Conservation (phyloP, 805 yeast genomes). For the Ogataea trehaloabstinens region DNA sequence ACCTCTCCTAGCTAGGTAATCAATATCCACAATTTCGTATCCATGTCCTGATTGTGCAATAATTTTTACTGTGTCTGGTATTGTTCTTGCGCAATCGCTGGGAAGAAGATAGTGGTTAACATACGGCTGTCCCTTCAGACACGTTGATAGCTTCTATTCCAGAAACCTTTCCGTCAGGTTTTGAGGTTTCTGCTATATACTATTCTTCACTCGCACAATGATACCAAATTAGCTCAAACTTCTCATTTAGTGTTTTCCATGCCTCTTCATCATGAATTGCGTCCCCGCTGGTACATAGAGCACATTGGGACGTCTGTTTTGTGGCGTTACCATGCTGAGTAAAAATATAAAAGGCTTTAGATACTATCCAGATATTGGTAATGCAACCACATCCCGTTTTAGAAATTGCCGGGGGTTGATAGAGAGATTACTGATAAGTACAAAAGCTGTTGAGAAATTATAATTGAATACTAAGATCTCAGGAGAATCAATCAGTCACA, state of each 20-base stretch:
- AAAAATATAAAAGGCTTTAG: too few species aligned
- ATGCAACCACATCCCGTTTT: too few species aligned
- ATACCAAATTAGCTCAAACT: slow-evolving; percentile 35
- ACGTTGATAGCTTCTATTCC: slow-evolving; percentile 36
- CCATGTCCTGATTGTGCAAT: slow-evolving; percentile 42
- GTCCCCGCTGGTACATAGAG: too few species aligned
- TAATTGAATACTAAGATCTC: too few species aligned
- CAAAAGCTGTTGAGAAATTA: too few species aligned
- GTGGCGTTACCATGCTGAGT: too few species aligned
- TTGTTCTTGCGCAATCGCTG: slow-evolving; percentile 30
- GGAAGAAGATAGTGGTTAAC: slow-evolving; percentile 34
- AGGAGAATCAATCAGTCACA: too few species aligned
- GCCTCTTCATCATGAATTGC: slow-evolving; percentile 37
- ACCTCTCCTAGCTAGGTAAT: slow-evolving; percentile 31
- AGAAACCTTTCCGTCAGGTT: slow-evolving; percentile 36
- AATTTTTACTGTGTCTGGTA: slow-evolving; percentile 36
- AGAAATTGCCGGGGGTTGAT: too few species aligned
- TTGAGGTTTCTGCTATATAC: slow-evolving; percentile 33
- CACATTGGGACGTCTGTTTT: too few species aligned
- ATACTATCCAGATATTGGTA: too few species aligned
- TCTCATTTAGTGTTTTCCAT: slow-evolving; percentile 35
- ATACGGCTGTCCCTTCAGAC: slow-evolving; percentile 40
- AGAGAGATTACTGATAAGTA: too few species aligned
- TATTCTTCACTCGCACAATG: slow-evolving; percentile 35
- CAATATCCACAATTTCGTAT: slow-evolving; percentile 38